Evolutionary conservation across 108 stramenopile species (phyloP), one percentile per base, ranked within the genome.

Genomic region (Fragilaria radians): DNA sequence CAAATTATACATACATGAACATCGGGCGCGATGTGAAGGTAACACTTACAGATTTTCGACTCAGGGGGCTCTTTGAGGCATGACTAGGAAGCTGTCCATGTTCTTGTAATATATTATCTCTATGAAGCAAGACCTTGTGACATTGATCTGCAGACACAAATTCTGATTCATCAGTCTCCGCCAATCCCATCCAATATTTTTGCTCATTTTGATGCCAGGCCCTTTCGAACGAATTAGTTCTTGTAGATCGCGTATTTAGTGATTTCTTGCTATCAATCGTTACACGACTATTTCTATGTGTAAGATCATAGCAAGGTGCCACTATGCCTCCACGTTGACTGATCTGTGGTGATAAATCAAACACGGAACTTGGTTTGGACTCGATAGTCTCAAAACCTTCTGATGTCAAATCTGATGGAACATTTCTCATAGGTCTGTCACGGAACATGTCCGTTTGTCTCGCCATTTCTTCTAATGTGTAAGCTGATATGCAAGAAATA

Each of bases 381-480:
- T 52, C 52, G 18, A 3, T 26, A 18, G 52, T 26, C 5, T 26
- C 22, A 26, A 26, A 32, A 2, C 55, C 33, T 21, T 57, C 55
- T 19, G 31, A 27, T 3, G 31, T 57, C 19, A 4, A 17, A 32
- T 57, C 55, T 3, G 31, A 57, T 24, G 33, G 31, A 22, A 32
- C 55, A 34, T 17, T 24, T 3, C 19, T 17, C 28, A 57, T 3
- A 2, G 21, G 31, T 19, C 28, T 31, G 7, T 34, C 19, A 5
- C 28, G 32, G 28, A n/a, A 11, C 55, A 57, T 1, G 2, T 36
- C 33, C 1, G 32, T 32, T 3, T 57, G 55, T 36, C 52, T 27
- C 1, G 68, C 88, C 76, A 85, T 74, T 45, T 85, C 84, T 59
- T 89, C 88, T 34, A 89, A 68, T 14, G 84, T 89, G 46, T 86